phyloP scores from a whole-genome alignment of 2,329 filamentous ascomycete species.

The Fusarium udum region DNA sequence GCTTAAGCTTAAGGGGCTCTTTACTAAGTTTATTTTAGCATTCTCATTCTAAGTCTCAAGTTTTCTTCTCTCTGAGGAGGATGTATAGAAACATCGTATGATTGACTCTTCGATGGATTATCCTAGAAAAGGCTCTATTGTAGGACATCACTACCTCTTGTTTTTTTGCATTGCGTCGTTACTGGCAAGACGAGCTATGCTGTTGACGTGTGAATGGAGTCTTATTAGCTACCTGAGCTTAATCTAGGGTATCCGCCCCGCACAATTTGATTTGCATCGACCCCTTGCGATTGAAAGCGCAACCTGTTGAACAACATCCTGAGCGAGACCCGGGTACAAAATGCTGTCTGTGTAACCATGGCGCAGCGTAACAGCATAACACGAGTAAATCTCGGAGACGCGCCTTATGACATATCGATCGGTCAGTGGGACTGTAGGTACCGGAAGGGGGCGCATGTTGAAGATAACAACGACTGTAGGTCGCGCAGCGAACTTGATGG shows the following conservation, averaged over 20 bases:
- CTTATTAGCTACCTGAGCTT: too few species aligned
- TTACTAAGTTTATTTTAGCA: too few species aligned
- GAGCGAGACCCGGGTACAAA: background rate
- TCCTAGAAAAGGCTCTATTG: accelerated
- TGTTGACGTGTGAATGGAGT: too few species aligned
- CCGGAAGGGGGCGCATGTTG: background rate
- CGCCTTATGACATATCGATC: background rate
- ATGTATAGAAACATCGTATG: accelerated
- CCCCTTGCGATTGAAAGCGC: background rate
- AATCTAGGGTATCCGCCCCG: too few species aligned
- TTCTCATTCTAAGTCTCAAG: too few species aligned
- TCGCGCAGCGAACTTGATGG: background rate
- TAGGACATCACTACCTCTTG: accelerated
- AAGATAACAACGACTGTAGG: background rate
- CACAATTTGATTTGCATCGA: background rate
- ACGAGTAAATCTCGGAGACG: background rate
- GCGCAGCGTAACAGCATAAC: background rate
- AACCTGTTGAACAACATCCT: background rate
- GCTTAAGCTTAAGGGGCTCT: too few species aligned
- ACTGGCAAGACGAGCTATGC: background rate
- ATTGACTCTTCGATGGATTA: accelerated
- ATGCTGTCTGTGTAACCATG: background rate
- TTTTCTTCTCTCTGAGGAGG: too few species aligned
- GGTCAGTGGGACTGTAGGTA: background rate
- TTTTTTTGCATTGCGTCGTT: background rate